Evolutionary conservation across 1,284 basidiomycete genomes (phyloP).

Genomic region (Cerrena zonata): DNA sequence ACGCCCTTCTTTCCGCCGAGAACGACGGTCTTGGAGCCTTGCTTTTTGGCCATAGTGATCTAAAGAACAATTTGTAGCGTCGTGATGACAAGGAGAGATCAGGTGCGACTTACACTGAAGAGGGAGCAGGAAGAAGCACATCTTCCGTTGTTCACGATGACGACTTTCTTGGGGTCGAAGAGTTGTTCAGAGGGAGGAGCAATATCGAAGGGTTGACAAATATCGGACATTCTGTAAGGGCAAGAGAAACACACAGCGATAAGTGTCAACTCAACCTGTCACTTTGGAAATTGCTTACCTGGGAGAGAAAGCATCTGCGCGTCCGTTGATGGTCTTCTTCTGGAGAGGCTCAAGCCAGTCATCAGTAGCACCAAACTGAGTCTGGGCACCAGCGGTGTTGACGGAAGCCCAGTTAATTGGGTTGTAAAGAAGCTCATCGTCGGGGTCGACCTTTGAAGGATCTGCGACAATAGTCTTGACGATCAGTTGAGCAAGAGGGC

Average conservation of each 20-base stretch:
- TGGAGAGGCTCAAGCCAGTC: constrained; percentile 45
- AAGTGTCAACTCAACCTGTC: neutral
- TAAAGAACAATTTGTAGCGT: constrained; percentile 17
- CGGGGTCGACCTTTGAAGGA: constrained; percentile 37
- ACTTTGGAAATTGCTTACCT: constrained; percentile 25
- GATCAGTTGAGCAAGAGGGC: constrained; percentile 46
- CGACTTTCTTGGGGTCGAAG: constrained; percentile 48
- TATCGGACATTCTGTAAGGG: constrained; percentile 42
- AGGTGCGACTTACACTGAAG: constrained; percentile 40
- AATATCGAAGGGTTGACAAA: constrained; percentile 49
- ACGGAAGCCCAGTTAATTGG: constrained; percentile 47
- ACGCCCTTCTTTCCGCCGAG: constrained; percentile 46
- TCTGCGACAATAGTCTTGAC: constrained; percentile 36
- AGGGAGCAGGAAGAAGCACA: constrained; percentile 54
- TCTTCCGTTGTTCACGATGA: constrained; percentile 52
- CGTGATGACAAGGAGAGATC: constrained; percentile 9
- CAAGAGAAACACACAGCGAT: constrained; percentile 1
- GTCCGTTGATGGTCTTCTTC: constrained; percentile 39
- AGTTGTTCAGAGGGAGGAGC: constrained; percentile 40
- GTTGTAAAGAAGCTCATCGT: constrained; percentile 43
- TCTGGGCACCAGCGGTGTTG: constrained; percentile 27
- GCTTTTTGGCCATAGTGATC: constrained; percentile 57
- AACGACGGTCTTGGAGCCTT: constrained; percentile 52
- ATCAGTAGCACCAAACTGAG: constrained; percentile 35
- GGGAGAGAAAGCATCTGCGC: constrained; percentile 44